Evolutionary conservation across 2,329 filamentous ascomycete genomes (phyloP), one percentile per base, ranked within the genome.

Genomic region (Penicillium aurantiogriseum): DNA sequence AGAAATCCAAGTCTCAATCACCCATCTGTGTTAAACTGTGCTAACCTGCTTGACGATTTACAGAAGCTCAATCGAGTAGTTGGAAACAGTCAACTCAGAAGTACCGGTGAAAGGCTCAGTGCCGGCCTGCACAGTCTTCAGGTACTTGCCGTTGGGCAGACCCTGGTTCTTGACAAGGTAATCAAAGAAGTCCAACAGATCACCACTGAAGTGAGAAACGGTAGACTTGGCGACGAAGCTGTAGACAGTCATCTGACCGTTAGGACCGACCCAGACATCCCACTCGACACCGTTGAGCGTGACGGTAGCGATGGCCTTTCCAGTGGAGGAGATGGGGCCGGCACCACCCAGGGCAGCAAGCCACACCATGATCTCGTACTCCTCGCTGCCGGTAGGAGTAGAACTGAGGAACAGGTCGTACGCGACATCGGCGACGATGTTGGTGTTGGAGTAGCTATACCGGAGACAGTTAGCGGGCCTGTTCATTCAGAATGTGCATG

Each of bases 311-410:
- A 87, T 77, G 6, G 82, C 64, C 19, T 73, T 75, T 50, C 84
- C 83, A 2, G 67, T 72, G 21, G 69, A 71, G 9, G 72, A 74
- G 75, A 87, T 85, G 25, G 84, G 83, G 5, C 83, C 83, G 2
- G 82, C 83, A 50, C 81, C 80, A 27, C 81, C 83, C 44, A 85
- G 71, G 31, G 82, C 82, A 4, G 77, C 81, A 45, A 87, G 76
- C 85, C 86, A 88, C 63, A 88, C 79, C 85, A 88, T 88, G 64
- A 88, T 76, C 72, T 88, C 86, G 67, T 84, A 87, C 64, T 83
- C 76, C n/a, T 78, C 68, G 46, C 62, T 68, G 42, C 76, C 78
- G 31, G 73, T 72, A 1, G 81, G 77, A 19, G 76, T 76, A 42
- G 80, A 76, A 29, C 71, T 67, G 8, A 84, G 84, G 74, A 88